Evolutionary conservation across 371 early-diverging fungal genomes (phyloP), one percentile per base, ranked within the genome.

Genomic region (Rhizopus arrhizus): DNA sequence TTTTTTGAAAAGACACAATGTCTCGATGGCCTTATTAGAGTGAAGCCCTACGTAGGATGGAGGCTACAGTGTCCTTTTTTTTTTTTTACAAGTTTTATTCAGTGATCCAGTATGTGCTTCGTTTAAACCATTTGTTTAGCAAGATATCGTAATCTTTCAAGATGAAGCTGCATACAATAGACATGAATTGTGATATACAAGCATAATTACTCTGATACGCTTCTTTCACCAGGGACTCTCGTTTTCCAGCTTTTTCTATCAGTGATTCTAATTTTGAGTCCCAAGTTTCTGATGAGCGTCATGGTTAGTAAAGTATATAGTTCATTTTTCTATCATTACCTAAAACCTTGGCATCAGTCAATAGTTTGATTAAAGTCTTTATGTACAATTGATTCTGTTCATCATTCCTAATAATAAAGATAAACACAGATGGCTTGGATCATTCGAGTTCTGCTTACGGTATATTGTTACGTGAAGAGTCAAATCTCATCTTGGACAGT

Each of bases 81-180:
- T n/a, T 22, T 22, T 22, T 22, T 22, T 22, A 22, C 22, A 22
- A 22, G 22, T 22, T 22, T 65, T 59, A 70, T 42, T 68, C 64
- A 31, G 48, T 57, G 9, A 69, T 45, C 72, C 75, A 75, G 41
- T 65, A 66, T 8, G 61, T 61, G 29, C 67, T 56, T n/a, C 70
- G 61, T 49, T 75, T 75, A 29, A 73, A 46, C 79, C 79, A 78
- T 53, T 75, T 73, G 46, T 68, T 59, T 6, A 78, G 53, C 10
- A 78, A 56, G 22, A 66, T 56, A 13, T 65, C 59, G 42, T 75
- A 66, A 38, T 78, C 79, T 40, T 71, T 72, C 41, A 78, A 43
- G 31, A 75, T 69, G 59, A 75, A 73, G 11, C 68, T 67, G 61
- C 74, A 71, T 11, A 78, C 59, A 32, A 72, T 51, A 5, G 45